Conservation (phyloP, 176 grass and related monocot genomes). For the Carex parvula region DNA sequence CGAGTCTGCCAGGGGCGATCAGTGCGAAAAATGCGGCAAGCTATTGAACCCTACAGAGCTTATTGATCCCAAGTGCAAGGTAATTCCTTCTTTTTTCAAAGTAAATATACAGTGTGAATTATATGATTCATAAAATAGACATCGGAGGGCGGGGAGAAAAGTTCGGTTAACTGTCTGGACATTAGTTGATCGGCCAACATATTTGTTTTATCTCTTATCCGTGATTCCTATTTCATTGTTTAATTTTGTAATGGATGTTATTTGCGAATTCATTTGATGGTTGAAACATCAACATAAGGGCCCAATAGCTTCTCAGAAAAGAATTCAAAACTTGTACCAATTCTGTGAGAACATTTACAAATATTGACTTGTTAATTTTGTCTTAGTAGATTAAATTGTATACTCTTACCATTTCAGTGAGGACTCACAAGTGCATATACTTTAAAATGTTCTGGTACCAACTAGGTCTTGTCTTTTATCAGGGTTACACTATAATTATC, state of each 20-base stretch:
- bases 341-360: not conserved
- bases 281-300: not conserved
- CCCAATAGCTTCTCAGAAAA: not conserved
- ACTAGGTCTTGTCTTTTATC: not conserved
- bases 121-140: not conserved
- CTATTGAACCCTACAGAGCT: constrained; percentile 92
- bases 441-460: no score
- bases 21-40: constrained; percentile 93
- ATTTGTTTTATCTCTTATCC: not conserved
- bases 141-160: not conserved
- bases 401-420: not conserved
- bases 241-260: not conserved
- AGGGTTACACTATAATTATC: not conserved
- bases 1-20: constrained; percentile 68
- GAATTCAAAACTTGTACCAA: not conserved
- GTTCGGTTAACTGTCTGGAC: not conserved
- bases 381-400: not conserved
- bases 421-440: not conserved
- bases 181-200: not conserved
- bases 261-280: constrained; percentile 7
- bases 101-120: not conserved
- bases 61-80: constrained; percentile 93
- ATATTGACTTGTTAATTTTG: not conserved
- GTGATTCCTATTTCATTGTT: not conserved
- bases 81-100: constrained; percentile 21